Conservation (phyloP, 2,329 filamentous ascomycete species). For the Cytospora paraplurivora region DNA sequence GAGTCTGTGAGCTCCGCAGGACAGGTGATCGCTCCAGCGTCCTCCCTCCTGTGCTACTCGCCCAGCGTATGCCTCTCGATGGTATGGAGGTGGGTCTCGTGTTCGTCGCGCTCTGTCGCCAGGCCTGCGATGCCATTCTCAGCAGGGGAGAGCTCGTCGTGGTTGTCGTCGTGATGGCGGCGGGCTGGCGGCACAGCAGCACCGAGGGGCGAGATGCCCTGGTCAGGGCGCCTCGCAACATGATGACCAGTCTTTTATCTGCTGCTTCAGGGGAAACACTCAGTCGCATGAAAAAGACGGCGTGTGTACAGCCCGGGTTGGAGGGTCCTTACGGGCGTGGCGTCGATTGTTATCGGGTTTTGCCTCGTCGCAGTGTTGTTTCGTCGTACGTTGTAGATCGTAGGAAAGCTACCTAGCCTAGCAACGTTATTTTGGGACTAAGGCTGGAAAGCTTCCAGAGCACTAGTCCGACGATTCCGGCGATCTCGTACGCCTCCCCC, state of each 20-base stretch:
- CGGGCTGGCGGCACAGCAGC: constrained; percentile 12
- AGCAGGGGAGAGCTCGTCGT: constrained; percentile 7
- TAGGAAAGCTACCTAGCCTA: too few relatives aligned
- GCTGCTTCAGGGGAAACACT: not conserved
- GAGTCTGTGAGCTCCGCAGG: constrained; percentile 4
- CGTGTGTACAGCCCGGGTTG: not conserved
- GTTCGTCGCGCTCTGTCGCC: not conserved
- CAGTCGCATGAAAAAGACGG: not conserved
- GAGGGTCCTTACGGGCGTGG: not conserved
- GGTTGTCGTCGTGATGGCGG: constrained; percentile 1
- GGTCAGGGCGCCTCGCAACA: constrained; percentile 11
- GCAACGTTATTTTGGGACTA: too few relatives aligned
- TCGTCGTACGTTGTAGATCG: too few relatives aligned
- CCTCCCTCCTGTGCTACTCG: not conserved
- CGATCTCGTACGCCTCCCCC: not conserved
- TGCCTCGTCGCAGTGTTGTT: not conserved
- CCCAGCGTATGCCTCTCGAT: not conserved
- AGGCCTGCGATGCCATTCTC: constrained; percentile 12
- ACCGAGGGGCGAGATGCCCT: constrained; percentile 18
- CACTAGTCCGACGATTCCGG: not conserved
- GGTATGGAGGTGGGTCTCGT: not conserved
- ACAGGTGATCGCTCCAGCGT: not conserved
- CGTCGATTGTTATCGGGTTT: not conserved
- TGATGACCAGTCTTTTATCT: not conserved
- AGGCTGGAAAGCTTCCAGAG: too few relatives aligned